Conservation (phyloP, 208 protist species). For the Crithidia expoeki region DNA sequence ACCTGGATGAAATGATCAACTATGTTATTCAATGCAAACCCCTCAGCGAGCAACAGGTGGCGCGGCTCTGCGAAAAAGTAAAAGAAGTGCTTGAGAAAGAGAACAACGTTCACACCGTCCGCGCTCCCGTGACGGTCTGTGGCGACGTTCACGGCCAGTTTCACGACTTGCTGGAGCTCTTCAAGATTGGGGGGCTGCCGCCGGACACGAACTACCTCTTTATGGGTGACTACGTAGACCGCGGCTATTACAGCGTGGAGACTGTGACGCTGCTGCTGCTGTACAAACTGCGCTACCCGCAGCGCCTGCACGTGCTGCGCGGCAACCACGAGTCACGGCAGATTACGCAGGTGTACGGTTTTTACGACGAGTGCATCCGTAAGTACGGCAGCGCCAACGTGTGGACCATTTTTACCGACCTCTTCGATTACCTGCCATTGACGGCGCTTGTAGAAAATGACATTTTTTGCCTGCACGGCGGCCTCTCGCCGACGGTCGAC, state of each 20-base stretch:
- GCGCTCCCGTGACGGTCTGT: slow-evolving; percentile 93
- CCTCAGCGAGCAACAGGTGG: slow-evolving; percentile 87
- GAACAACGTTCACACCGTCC: slow-evolving; percentile 91
- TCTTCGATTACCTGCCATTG: slow-evolving; percentile 99
- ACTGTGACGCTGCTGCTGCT: slow-evolving; percentile 93
- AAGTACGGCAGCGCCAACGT: slow-evolving; percentile 97
- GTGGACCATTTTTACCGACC: slow-evolving; percentile 97
- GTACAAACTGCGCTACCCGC: slow-evolving; percentile 97
- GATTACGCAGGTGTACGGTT: slow-evolving; percentile 99
- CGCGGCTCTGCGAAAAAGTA: slow-evolving; percentile 87
- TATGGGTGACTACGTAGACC: slow-evolving; percentile 97
- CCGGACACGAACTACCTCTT: slow-evolving; percentile 99
- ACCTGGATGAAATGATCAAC: slow-evolving; percentile 90
- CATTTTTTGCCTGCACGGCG: slow-evolving; percentile 98
- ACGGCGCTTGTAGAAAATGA: slow-evolving; percentile 97
- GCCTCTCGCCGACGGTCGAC: slow-evolving; percentile 94
- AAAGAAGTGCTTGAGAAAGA: slow-evolving; percentile 94
- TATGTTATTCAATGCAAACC: slow-evolving; percentile 90
- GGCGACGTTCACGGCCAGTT: slow-evolving; percentile 98
- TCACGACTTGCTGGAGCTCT: slow-evolving; percentile 98
- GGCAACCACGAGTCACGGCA: slow-evolving; percentile 99
- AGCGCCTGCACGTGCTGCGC: slow-evolving; percentile 96
- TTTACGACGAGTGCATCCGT: slow-evolving; percentile 99
- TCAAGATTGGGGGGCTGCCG: slow-evolving; percentile 95
- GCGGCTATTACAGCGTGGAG: slow-evolving; percentile 95